phyloP scores from a whole-genome alignment of 345 rosid species.

The Lagerstroemia speciosa region DNA sequence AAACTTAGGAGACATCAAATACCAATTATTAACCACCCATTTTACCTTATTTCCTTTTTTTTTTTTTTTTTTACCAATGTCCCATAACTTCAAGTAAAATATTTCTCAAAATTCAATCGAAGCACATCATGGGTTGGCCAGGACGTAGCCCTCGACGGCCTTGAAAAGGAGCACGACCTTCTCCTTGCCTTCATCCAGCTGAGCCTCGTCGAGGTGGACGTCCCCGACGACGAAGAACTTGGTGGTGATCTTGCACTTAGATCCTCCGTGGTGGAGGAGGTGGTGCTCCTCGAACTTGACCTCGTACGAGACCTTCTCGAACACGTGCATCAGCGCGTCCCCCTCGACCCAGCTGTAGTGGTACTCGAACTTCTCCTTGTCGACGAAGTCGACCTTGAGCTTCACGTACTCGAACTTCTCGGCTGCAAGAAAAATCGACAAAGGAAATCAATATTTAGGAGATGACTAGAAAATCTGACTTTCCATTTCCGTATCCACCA shows the following conservation, averaged over 20 bases:
- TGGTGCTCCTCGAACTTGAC: conserved; percentile 7
- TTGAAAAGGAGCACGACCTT: conserved; percentile 10
- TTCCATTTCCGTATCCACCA: too few species aligned
- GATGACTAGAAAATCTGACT: too few species aligned
- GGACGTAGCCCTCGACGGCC: conserved; percentile 26
- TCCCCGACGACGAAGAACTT: conserved; percentile 17
- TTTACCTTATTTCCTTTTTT: too few species aligned
- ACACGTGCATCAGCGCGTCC: conserved; percentile 3
- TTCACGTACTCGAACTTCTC: conserved; percentile 17
- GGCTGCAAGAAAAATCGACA: conserved; percentile 5
- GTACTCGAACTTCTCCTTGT: conserved; percentile 16
- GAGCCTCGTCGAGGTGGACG: conserved; percentile 1
- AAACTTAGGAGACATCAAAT: too few species aligned
- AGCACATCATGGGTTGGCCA: conserved; percentile 18
- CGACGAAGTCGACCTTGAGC: conserved; percentile 26
- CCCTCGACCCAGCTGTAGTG: conserved; percentile 27
- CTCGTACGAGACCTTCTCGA: conserved; percentile 19
- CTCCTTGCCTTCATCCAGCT: conserved; percentile 11
- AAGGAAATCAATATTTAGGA: background rate
- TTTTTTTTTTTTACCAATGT: too few species aligned
- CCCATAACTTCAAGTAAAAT: too few species aligned
- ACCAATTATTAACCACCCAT: too few species aligned
- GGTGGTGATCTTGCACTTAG: conserved; percentile 10
- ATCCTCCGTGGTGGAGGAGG: conserved; percentile 19
- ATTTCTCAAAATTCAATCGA: too few species aligned